Base-by-base conservation (phyloP, 441 rosid genomes). In the Mallotus repandus region DNA sequence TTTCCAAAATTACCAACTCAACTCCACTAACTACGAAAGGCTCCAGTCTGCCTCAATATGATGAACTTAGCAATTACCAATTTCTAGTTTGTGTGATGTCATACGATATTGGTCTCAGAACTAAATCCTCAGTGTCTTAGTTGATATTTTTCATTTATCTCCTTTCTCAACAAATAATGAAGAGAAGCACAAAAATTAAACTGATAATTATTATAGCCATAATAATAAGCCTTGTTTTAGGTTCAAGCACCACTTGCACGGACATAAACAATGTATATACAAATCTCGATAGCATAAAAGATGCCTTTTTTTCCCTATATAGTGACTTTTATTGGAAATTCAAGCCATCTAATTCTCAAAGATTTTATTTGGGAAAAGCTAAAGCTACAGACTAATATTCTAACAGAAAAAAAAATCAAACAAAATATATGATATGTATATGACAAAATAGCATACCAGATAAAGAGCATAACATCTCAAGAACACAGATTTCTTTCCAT, bases 391-490 rank as follows among this genome's bases (percentile, higher is more conserved):
- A 63, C 54, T 25, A 45, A 69, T 63, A 73, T 69, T 45, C 15
- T 53, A 41, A 76, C 3, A 55, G 58, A 25, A 61, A 56, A 64
- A 25, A 25, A 45, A 43, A 32, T 49, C 19, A 19, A 46, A 16
- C 2, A 35, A 35, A 18, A 66, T 2, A n/a, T 1, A 41, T 7
- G 21, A 63, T 9, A 41, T 8, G 49, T 32, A 16, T n/a, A 41
- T 53, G 72, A 21, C 49, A 59, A 72, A 25, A 32, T 10, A 69
- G 79, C 91, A 75, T 68, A 92, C 99, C 94, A 91, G 85, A 83
- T 84, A 92, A 74, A 92, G 97, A 43, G 98, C 95, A 82, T 94
- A 94, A 79, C 88, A 85, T 46, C 92, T 93, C 78, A 94, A 79
- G 89, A 92, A 94, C 22, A 89, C 80, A 5, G 96, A 89, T 81